Evolutionary conservation across 2,329 filamentous ascomycete species (phyloP), one percentile per base, ranked within the genome.

Genomic region (Triangularia verruculosa): DNA sequence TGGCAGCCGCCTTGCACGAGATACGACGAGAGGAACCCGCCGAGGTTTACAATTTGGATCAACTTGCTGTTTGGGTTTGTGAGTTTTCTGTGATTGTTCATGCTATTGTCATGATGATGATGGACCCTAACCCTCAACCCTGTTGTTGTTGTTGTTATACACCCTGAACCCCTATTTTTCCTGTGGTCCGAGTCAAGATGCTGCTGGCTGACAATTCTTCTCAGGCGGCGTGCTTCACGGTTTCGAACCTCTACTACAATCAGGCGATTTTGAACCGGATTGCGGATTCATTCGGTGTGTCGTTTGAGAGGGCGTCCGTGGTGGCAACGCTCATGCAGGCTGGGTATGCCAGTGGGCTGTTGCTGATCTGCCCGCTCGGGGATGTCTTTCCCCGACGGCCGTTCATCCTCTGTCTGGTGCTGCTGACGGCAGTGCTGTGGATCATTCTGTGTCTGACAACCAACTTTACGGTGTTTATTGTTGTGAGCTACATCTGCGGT

Each of bases 241-340:
- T 93, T 6, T 90, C 90, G 17, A 93, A 93, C 69, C 78, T 94
- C 2, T 94, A 94, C 77, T 93, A 94, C 75, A 91, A 85, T 64
- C 90, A 93, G 70, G 90, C 91, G 0, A 90, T 94, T 55, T 78
- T 94, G 24, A 92, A 93, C 71, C 85, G 90, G 58, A 81, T 95
- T 47, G 90, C 91, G 0, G 74, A 80, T 9, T 88, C 90, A 15
- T 94, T 95, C 71, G 71, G 82, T 60, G 88, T 94, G 56, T 82
- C 81, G 8, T 89, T 92, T 70, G 89, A 92, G 70, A 80, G 83
- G 61, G 86, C 90, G 0, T 83, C 83, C 0, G 76, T 80, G 47
- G 86, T 94, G 24, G 90, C 91, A 1, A 94, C 91, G 0, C 78
- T 93, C 52, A 87, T 90, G 75, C 92, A 95, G 74, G 89, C 90